Base-by-base conservation (phyloP, 2,329 filamentous ascomycete species). In the Diaporthe humulicola region DNA sequence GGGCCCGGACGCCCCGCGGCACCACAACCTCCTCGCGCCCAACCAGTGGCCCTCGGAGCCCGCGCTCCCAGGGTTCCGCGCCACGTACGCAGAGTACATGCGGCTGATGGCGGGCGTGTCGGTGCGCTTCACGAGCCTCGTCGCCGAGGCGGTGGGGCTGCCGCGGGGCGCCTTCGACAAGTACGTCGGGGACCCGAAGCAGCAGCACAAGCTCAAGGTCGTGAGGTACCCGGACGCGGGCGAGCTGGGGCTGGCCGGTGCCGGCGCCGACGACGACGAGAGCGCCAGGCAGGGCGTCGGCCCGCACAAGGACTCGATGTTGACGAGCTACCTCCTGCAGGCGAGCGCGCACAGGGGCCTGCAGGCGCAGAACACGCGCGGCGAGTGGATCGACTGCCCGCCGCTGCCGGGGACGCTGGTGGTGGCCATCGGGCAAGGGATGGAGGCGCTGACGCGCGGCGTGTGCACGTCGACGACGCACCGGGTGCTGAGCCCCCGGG, bases 191-290 rank as follows among this genome's bases (percentile, higher is more conserved):
- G 79, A 79, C 1, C 84, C 88, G 86, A 83, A 89, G 78, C 87
- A 90, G 86, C 95, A 97, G 85, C 94, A 97, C 86, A 97, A 97
- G 86, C 88, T 97, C 79, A 98, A 98, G 86, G 93, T 98, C 75
- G 93, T 97, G 75, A 95, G 94, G 85, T 97, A 97, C 81, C 95
- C 95, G 0, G 95, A 97, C 81, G 83, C 90, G 17, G 83, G 85
- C n/a, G 88, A 91, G 81, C 84, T 94, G 1, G 90, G 88, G 0
- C 82, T 88, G 3, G 82, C 77, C 4, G 81, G 79, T 30, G 82
- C 88, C 77, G 87, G 88, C 45, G 93, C 96, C 0, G 94, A 94
- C 0, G 94, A 94, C 45, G 94, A 96, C 86, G 96, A 96, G 83
- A 94, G 96, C 83, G 93, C 91, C 79, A 96, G 71, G 42, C 91